Evolutionary conservation across 495 filamentous ascomycete species (phyloP).

Genomic region (Thermothielavioides terrestris): DNA sequence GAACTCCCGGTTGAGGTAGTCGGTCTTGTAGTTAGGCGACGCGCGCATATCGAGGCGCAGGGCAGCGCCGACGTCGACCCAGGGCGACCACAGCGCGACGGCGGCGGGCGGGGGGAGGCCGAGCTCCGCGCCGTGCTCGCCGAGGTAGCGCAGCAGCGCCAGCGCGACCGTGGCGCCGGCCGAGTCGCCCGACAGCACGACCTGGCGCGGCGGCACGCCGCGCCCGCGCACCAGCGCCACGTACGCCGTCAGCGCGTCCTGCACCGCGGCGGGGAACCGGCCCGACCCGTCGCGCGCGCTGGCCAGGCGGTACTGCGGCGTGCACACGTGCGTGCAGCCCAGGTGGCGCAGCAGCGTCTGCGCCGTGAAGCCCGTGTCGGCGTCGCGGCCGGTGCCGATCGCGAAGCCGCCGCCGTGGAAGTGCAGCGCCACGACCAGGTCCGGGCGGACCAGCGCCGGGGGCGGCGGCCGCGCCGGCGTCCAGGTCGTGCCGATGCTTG

Average conservation of each 20-base stretch:
- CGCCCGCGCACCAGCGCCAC: constrained; percentile 28
- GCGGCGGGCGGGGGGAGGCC: constrained; percentile 10
- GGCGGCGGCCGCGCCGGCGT: constrained; percentile 9
- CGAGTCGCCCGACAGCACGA: constrained; percentile 40
- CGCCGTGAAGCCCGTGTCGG: constrained; percentile 31
- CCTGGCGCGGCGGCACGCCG: constrained; percentile 24
- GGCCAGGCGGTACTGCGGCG: constrained; percentile 35
- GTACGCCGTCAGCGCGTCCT: constrained; percentile 40
- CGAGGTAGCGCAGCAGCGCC: constrained; percentile 33
- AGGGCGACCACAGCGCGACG: constrained; percentile 21
- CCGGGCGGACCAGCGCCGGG: neutral
- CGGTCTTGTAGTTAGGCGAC: constrained; percentile 15
- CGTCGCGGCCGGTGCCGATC: constrained; percentile 29
- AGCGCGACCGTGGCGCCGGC: constrained; percentile 36
- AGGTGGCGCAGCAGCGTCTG: constrained; percentile 17
- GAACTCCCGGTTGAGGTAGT: constrained; percentile 19
- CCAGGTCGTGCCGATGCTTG: constrained; percentile 15
- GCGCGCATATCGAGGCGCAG: neutral
- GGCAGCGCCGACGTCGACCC: constrained; percentile 15
- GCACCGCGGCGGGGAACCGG: constrained; percentile 38
- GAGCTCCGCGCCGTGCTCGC: constrained; percentile 10
- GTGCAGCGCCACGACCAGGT: constrained; percentile 34
- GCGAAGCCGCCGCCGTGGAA: constrained; percentile 47
- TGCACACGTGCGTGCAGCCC: constrained; percentile 18
- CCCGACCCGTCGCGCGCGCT: constrained; percentile 19